Evolutionary conservation across 805 yeast genomes (phyloP).

Genomic region (Zygoascus bituminiphila): DNA sequence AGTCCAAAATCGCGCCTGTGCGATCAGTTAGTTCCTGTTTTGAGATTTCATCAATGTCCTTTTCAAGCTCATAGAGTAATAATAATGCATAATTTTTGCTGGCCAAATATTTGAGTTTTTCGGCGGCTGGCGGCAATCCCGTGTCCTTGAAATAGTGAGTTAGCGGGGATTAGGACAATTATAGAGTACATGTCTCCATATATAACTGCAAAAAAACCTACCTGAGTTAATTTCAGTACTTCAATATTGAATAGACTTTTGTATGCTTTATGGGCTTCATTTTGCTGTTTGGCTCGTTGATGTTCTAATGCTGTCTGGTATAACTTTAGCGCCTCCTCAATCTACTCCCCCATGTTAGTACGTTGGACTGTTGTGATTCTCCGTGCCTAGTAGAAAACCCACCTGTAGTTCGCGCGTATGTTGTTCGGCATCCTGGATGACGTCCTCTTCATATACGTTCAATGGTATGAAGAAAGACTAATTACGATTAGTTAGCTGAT

Average conservation of each 20-base stretch:
- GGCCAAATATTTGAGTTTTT: conserved; percentile 65
- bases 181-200: too few relatives aligned
- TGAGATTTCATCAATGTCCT: conserved; percentile 22
- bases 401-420: conserved; percentile 86
- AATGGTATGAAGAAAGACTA: conserved; percentile 57
- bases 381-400: conserved; percentile 1
- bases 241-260: conserved; percentile 58
- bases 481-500: background rate
- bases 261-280: conserved; percentile 48
- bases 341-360: conserved; percentile 17
- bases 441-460: conserved; percentile 66
- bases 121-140: conserved; percentile 58
- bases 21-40: conserved; percentile 25
- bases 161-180: too few relatives aligned
- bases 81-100: conserved; percentile 77
- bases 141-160: conserved; percentile 19
- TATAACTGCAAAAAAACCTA: conserved; percentile 9
- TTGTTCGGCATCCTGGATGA: conserved; percentile 64
- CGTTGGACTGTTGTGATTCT: background rate
- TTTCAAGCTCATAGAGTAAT: conserved; percentile 37
- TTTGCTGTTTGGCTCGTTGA: conserved; percentile 45
- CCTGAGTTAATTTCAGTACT: conserved; percentile 38
- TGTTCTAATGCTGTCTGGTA: conserved; percentile 61
- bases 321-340: conserved; percentile 72
- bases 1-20: conserved; percentile 44